A percentile compares a stretch with the other conserved stretches of the same genome.
Conservation (phyloP, 352 stramenopile genomes). For the Globisporangium rhizosaccharum region DNA sequence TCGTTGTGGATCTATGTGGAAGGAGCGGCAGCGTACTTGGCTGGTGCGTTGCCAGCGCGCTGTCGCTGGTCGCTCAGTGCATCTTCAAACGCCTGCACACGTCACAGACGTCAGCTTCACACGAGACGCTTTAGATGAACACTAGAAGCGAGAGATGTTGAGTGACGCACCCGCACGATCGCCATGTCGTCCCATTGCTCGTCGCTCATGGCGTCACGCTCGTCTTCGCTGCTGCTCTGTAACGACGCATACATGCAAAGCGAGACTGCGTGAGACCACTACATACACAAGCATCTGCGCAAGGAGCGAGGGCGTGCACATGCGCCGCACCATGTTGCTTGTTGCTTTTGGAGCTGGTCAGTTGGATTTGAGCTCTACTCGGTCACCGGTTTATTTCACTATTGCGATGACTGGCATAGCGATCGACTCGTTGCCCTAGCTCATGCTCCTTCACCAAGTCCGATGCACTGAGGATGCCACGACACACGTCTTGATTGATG, state of each 20-base stretch:
- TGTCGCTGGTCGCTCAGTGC: constrained; percentile 43
- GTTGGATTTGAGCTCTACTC: no score
- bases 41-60: background rate
- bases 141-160: background rate
- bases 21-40: constrained; percentile 3
- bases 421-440: no score
- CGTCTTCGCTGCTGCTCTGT: constrained; percentile 43
- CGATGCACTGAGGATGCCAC: no score
- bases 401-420: no score
- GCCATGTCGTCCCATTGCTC: constrained; percentile 83
- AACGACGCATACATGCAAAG: background rate
- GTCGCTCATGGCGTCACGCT: constrained; percentile 19
- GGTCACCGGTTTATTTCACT: no score
- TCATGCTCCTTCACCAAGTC: no score
- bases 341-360: no score
- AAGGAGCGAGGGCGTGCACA: background rate
- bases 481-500: no score
- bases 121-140: background rate
- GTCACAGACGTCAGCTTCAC: background rate
- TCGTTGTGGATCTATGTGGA: background rate
- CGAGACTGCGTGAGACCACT: no score
- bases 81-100: constrained; percentile 63
- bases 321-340: no score
- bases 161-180: constrained; percentile 49
- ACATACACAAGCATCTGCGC: background rate